Conservation (phyloP, 164 flowering plant genomes). For the Tinospora cordifolia region DNA sequence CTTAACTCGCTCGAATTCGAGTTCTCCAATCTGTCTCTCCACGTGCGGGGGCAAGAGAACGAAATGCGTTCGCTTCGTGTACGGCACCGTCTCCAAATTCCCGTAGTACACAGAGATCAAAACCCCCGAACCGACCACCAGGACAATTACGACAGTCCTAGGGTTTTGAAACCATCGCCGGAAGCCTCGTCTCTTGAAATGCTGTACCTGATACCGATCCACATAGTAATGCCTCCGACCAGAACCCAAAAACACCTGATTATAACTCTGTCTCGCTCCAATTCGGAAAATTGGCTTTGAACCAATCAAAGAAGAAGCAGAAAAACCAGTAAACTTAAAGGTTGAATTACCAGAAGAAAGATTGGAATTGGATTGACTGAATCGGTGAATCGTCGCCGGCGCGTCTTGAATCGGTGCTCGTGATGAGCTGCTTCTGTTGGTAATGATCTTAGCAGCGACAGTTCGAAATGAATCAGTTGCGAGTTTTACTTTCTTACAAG, state of each 20-base stretch:
- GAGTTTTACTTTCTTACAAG: constrained; percentile 15
- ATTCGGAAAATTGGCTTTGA: constrained; percentile 15
- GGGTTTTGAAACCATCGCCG: constrained; percentile 67
- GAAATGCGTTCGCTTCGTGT: constrained; percentile 74
- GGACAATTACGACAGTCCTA: constrained; percentile 37
- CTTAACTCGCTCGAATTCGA: constrained; percentile 51
- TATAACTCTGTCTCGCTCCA: neutral
- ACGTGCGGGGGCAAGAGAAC: constrained; percentile 50
- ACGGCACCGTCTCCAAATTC: constrained; percentile 74
- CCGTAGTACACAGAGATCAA: constrained; percentile 56
- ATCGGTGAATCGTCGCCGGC: neutral
- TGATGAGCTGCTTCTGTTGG: neutral
- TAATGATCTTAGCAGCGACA: constrained; percentile 15
- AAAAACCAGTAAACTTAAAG: constrained; percentile 23
- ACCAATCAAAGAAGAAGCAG: constrained; percentile 16
- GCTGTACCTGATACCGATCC: constrained; percentile 49
- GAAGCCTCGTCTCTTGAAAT: constrained; percentile 62
- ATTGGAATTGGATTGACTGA: neutral
- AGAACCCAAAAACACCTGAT: constrained; percentile 5
- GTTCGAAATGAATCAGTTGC: constrained; percentile 12
- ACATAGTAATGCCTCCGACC: constrained; percentile 51
- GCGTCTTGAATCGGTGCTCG: constrained; percentile 17
- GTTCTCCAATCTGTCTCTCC: constrained; percentile 68
- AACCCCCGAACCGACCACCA: constrained; percentile 51
- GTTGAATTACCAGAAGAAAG: constrained; percentile 9